Percentiles rank a stretch among this genome's conserved stretches.
Evolutionary conservation across 352 stramenopile genomes (phyloP).

Genomic region (Globisporangium alternatum): DNA sequence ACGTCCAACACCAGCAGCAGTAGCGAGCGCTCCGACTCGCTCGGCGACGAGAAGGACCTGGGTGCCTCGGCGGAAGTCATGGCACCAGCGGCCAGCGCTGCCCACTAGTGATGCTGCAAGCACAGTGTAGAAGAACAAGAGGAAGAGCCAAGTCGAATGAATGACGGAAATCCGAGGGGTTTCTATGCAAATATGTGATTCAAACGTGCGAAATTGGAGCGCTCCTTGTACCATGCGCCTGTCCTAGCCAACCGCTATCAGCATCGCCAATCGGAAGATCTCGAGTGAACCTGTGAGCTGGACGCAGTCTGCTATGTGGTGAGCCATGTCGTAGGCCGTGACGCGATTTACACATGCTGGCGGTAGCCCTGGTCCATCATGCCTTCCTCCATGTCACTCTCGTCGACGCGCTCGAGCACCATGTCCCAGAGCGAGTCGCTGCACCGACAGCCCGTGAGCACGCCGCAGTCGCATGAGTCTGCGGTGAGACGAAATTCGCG

Average conservation of each 20-base stretch:
- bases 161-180: not conserved
- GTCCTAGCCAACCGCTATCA: not conserved
- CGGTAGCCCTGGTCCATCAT: conserved; percentile 39
- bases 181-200: conserved; percentile 5
- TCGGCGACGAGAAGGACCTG: conserved; percentile 32
- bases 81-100: not conserved
- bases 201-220: conserved; percentile 6
- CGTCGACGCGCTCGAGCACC: conserved; percentile 5
- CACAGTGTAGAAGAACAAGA: conserved; percentile 2
- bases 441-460: conserved; percentile 25
- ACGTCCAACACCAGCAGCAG: conserved; percentile 31
- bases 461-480: conserved; percentile 29
- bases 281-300: too few relatives aligned
- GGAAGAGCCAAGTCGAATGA: not conserved
- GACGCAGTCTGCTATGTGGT: too few relatives aligned
- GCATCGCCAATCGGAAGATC: too few relatives aligned
- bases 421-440: conserved; percentile 31
- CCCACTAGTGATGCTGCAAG: not conserved
- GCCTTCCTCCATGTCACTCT: conserved; percentile 21
- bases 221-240: not conserved
- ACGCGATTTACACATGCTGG: conserved; percentile 24
- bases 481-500: not conserved
- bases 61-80: not conserved
- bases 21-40: conserved; percentile 49
- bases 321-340: too few relatives aligned